Conservation (phyloP, 2,329 filamentous ascomycete species). For the Leptoxyphium fumago region DNA sequence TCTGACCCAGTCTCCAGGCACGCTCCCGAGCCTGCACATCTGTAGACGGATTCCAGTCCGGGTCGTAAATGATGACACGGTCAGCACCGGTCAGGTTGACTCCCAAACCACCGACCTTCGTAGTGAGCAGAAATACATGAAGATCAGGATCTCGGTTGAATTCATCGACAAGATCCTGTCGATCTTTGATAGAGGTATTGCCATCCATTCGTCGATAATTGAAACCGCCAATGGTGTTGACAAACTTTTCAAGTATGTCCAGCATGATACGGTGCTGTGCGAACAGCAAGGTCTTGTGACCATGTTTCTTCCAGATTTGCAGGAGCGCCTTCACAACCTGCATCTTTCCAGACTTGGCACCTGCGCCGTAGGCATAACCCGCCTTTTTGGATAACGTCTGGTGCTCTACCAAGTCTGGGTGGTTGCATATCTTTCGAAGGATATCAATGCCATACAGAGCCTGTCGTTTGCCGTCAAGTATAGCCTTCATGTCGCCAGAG, state of each 20-base stretch:
- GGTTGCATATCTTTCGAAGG: slow-evolving; percentile 92
- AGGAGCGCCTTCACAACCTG: slow-evolving; percentile 80
- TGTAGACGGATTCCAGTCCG: slow-evolving; percentile 96
- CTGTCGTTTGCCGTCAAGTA: slow-evolving; percentile 59
- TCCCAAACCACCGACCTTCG: slow-evolving; percentile 85
- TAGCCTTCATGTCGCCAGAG: slow-evolving; percentile 75
- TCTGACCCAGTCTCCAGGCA: slow-evolving; percentile 91
- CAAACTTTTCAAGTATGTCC: slow-evolving; percentile 76
- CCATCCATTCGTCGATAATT: slow-evolving; percentile 88
- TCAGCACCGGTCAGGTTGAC: slow-evolving; percentile 91
- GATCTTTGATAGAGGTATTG: slow-evolving; percentile 69
- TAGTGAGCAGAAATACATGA: slow-evolving; percentile 85
- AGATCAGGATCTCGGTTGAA: slow-evolving; percentile 74
- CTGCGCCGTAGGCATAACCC: slow-evolving; percentile 63
- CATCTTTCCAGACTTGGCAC: slow-evolving; percentile 82
- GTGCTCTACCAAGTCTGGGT: slow-evolving; percentile 74
- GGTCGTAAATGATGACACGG: slow-evolving; percentile 94
- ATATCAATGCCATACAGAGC: slow-evolving; percentile 83
- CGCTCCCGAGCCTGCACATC: slow-evolving; percentile 90
- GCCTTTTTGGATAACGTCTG: slow-evolving; percentile 41
- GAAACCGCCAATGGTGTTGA: slow-evolving; percentile 52
- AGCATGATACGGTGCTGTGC: slow-evolving; percentile 91
- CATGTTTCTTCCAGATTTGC: slow-evolving; percentile 78
- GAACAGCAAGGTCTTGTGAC: slow-evolving; percentile 87
- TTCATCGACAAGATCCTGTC: slow-evolving; percentile 80